A percentile compares a stretch with the other conserved stretches of the same genome.
Evolutionary conservation across 169 alveolate species (phyloP).

Genomic region (Plasmodium adleri): DNA sequence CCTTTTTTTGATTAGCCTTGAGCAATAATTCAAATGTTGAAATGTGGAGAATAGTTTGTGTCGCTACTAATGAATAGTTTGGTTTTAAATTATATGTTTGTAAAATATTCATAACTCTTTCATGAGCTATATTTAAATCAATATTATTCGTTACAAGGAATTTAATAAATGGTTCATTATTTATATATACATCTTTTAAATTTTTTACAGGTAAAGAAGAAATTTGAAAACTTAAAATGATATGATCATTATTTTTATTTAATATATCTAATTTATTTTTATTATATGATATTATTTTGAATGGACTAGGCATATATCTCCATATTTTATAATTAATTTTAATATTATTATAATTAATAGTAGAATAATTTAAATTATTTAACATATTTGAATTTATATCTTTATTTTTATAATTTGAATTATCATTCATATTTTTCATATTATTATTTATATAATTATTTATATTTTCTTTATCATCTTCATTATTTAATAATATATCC

Average conservation of each 20-base stretch:
- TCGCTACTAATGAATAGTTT: constrained; percentile 69
- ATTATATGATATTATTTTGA: constrained; percentile 6
- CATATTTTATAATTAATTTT: constrained; percentile 39
- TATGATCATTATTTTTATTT: constrained; percentile 16
- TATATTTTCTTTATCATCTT: not conserved
- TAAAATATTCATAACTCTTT: constrained; percentile 51
- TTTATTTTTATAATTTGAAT: not conserved
- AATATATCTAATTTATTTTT: constrained; percentile 11
- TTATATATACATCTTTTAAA: constrained; percentile 65
- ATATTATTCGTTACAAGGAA: constrained; percentile 53
- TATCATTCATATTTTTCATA: not conserved
- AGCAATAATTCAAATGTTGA: constrained; percentile 35
- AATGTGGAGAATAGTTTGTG: constrained; percentile 52
- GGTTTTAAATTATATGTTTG: constrained; percentile 53
- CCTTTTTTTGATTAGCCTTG: constrained; percentile 4
- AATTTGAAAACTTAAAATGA: constrained; percentile 35
- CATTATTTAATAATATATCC: not conserved
- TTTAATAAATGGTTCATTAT: constrained; percentile 51
- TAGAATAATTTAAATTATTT: not conserved
- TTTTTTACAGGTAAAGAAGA: constrained; percentile 39
- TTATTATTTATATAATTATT: not conserved
- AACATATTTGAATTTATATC: not conserved
- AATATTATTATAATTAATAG: constrained; percentile 17
- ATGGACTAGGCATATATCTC: constrained; percentile 76
- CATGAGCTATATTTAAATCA: constrained; percentile 69